Evolutionary conservation across 148 eudicot genomes (phyloP).

Genomic region (Amaranthus palmeri): DNA sequence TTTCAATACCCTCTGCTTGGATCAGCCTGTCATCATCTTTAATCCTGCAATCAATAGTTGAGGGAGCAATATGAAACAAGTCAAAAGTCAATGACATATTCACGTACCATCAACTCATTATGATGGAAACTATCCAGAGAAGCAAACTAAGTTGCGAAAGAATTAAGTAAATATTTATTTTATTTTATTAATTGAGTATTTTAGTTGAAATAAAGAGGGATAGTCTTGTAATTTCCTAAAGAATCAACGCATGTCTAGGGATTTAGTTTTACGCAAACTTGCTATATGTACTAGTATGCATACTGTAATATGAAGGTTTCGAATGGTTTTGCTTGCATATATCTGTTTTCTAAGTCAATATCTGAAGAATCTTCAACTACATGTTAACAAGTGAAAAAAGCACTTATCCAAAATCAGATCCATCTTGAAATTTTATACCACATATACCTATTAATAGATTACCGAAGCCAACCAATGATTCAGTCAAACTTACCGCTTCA

Average conservation of each 20-base stretch:
- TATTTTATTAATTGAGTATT: too few species aligned
- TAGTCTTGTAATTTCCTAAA: too few species aligned
- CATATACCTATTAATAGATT: neutral
- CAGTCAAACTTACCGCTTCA: constrained; percentile 43
- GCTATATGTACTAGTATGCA: too few species aligned
- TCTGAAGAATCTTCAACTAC: too few species aligned
- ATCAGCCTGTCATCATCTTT: constrained; percentile 75
- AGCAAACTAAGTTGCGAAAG: neutral
- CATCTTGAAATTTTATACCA: neutral
- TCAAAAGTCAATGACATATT: neutral
- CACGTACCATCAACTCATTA: neutral
- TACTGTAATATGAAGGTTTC: too few species aligned
- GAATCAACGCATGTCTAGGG: too few species aligned
- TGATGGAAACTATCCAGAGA: neutral
- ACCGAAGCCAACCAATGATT: neutral
- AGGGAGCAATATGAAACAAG: neutral
- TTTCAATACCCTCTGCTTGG: constrained; percentile 76
- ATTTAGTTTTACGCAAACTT: too few species aligned
- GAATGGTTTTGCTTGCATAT: too few species aligned
- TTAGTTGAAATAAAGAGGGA: too few species aligned
- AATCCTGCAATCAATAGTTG: constrained; percentile 30
- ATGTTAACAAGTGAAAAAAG: too few species aligned
- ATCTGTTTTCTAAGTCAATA: too few species aligned
- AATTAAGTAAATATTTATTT: too few species aligned
- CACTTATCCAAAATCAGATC: neutral